phyloP scores from a whole-genome alignment of 1,139 yeast genomes.

The Candida pseudocylindracea region DNA sequence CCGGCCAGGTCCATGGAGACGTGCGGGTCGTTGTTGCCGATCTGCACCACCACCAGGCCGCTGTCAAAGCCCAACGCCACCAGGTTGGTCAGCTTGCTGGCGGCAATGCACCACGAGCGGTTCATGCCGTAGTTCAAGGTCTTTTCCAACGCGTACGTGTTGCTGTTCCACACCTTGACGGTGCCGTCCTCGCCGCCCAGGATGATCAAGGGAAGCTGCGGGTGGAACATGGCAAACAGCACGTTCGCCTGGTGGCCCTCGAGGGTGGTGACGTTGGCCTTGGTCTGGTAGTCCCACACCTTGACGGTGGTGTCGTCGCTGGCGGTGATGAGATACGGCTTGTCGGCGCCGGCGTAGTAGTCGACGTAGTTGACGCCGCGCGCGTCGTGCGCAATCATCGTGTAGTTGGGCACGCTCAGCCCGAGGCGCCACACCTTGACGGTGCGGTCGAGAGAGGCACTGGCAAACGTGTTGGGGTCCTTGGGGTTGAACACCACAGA shows the following conservation, averaged over 20 bases:
- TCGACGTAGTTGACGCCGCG: slow-evolving; percentile 93
- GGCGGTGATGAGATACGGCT: slow-evolving; percentile 83
- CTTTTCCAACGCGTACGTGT: slow-evolving; percentile 71
- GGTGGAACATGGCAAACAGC: slow-evolving; percentile 92
- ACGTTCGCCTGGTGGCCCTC: slow-evolving; percentile 91
- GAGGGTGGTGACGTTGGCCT: slow-evolving; percentile 81
- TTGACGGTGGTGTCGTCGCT: slow-evolving; percentile 84
- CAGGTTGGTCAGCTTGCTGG: slow-evolving; percentile 55
- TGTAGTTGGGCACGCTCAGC: slow-evolving; percentile 73
- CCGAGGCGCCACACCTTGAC: slow-evolving; percentile 96
- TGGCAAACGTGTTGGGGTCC: slow-evolving; percentile 93
- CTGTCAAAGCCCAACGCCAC: slow-evolving; percentile 90
- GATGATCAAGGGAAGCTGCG: slow-evolving; percentile 72
- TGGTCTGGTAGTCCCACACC: slow-evolving; percentile 96
- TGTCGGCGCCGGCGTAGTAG: slow-evolving; percentile 91
- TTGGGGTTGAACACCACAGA: slow-evolving; percentile 88
- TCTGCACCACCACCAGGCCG: slow-evolving; percentile 67
- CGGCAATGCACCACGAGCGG: slow-evolving; percentile 89
- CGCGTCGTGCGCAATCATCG: slow-evolving; percentile 75
- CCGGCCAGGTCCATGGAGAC: slow-evolving; percentile 86
- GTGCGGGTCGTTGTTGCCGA: slow-evolving; percentile 90
- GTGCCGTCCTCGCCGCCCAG: slow-evolving; percentile 78
- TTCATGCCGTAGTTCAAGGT: slow-evolving; percentile 80
- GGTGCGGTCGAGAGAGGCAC: slow-evolving; percentile 89
- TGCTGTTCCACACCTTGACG: slow-evolving; percentile 58